Evolutionary conservation across 352 stramenopile genomes (phyloP).

Genomic region (Phytophthora cryptogea): DNA sequence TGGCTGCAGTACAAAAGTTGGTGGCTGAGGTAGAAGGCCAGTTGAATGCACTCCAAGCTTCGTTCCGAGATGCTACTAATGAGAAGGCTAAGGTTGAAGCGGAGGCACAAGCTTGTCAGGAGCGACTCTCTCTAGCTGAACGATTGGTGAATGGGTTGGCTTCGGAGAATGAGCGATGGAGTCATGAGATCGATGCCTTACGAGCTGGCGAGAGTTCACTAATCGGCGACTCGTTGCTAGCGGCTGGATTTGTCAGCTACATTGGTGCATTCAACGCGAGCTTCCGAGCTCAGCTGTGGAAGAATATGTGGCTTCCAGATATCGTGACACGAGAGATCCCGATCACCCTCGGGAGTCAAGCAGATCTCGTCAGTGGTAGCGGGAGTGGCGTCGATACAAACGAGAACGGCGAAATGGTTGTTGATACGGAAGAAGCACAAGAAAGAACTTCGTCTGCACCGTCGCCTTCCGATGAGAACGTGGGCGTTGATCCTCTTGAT

Average conservation of each 20-base stretch:
- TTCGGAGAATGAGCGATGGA: conserved; percentile 91
- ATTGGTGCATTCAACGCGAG: conserved; percentile 90
- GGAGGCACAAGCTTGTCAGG: conserved; percentile 85
- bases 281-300: conserved; percentile 87
- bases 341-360: conserved; percentile 46
- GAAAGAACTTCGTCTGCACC: conserved; percentile 13
- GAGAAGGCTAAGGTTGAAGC: conserved; percentile 91
- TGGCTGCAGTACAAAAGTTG: conserved; percentile 82
- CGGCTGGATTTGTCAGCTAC: conserved; percentile 92
- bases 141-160: conserved; percentile 87
- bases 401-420: not conserved
- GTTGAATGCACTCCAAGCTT: conserved; percentile 74
- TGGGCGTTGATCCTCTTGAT: conserved; percentile 79
- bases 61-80: conserved; percentile 87
- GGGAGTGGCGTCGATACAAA: not conserved
- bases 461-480: conserved; percentile 3
- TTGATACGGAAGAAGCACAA: conserved; percentile 3
- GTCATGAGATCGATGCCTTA: conserved; percentile 85
- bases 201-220: conserved; percentile 71
- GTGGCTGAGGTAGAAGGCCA: conserved; percentile 86
- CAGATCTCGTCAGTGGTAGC: conserved; percentile 9
- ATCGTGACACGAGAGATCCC: conserved; percentile 88
- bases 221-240: conserved; percentile 88
- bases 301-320: conserved; percentile 86
- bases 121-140: conserved; percentile 87